phyloP scores from a whole-genome alignment of 2,329 filamentous ascomycete species.

The Oidium heveae region DNA sequence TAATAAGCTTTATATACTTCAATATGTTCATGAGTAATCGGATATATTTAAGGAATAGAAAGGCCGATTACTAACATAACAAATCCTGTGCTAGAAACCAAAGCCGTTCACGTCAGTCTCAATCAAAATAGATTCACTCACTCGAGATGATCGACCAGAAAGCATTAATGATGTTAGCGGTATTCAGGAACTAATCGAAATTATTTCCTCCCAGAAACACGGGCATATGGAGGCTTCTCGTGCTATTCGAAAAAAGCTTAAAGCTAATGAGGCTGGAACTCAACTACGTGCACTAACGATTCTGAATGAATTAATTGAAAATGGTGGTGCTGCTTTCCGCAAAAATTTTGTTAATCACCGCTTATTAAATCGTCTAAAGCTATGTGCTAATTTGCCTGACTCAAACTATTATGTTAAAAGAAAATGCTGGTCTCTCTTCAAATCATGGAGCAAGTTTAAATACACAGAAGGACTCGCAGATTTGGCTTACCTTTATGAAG shows the following conservation, averaged over 20 bases:
- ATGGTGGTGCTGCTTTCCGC: conserved; percentile 72
- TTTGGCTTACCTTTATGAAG: conserved; percentile 53
- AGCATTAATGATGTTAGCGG: conserved; percentile 54
- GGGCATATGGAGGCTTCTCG: conserved; percentile 76
- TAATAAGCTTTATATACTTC: too few species aligned
- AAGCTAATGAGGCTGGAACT: conserved; percentile 85
- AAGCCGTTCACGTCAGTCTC: too few species aligned
- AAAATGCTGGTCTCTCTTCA: conserved; percentile 71
- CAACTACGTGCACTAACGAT: conserved; percentile 75
- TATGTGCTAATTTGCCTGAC: conserved; percentile 63
- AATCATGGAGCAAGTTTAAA: conserved; percentile 67
- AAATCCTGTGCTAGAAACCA: too few species aligned
- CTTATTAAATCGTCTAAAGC: conserved; percentile 67
- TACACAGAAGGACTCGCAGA: conserved; percentile 54
- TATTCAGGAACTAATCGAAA: conserved; percentile 82
- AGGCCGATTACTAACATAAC: too few species aligned
- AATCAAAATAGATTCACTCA: conserved; percentile 39
- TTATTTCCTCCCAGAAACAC: conserved; percentile 66
- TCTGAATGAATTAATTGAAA: conserved; percentile 81
- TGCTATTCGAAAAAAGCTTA: conserved; percentile 91
- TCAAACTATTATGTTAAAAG: conserved; percentile 68
- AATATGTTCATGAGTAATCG: too few species aligned
- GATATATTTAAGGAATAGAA: too few species aligned
- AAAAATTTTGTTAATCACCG: conserved; percentile 74
- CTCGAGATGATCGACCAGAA: conserved; percentile 69